Conservation (phyloP, 345 rosid genomes). For the Kernera saxatilis region DNA sequence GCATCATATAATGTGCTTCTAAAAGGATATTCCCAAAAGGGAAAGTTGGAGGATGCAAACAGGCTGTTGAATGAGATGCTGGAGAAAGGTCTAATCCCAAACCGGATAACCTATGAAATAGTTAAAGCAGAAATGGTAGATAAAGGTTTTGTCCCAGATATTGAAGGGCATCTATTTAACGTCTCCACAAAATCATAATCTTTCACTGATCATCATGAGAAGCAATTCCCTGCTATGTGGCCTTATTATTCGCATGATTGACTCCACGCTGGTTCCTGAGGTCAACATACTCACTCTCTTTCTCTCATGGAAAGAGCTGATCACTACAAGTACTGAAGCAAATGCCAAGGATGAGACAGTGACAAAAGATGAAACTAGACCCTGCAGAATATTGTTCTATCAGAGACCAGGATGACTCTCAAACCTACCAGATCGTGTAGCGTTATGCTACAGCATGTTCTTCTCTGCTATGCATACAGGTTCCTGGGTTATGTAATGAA, state of each 20-base stretch:
- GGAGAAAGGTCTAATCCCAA: conserved; percentile 78
- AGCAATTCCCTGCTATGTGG: neutral
- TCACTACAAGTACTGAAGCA: neutral
- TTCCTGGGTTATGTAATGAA: neutral
- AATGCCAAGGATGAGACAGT: neutral
- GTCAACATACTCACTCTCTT: neutral
- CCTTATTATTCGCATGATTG: neutral
- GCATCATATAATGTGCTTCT: conserved; percentile 64
- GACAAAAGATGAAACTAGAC: neutral
- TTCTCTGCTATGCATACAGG: neutral
- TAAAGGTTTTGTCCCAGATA: conserved; percentile 80
- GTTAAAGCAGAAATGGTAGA: conserved; percentile 71
- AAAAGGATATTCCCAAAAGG: conserved; percentile 57
- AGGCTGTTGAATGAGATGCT: conserved; percentile 78
- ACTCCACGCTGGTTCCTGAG: neutral
- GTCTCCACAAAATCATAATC: conserved; percentile 25
- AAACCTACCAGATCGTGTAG: neutral
- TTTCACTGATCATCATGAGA: neutral
- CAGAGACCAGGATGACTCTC: neutral
- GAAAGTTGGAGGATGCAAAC: conserved; percentile 69
- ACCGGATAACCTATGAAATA: conserved; percentile 57
- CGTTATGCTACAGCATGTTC: neutral
- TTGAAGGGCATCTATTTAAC: conserved; percentile 67
- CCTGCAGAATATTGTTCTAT: neutral
- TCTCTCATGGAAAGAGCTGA: neutral